Base-by-base conservation (phyloP, 768 basidiomycete genomes). In the Dioszegia aurantiaca region DNA sequence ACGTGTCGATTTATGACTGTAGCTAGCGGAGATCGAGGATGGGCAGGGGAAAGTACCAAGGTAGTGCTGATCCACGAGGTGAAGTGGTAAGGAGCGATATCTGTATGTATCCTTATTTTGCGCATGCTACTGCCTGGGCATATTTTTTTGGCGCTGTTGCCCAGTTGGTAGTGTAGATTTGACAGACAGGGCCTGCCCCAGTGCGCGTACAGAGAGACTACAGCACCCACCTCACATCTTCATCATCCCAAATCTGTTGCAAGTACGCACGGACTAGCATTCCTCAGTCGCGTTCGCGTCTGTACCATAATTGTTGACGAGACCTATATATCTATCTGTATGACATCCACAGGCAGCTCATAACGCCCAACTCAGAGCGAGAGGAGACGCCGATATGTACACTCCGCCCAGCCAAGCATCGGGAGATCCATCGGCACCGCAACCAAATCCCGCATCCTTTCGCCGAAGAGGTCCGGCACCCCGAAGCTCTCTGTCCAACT, bases 21-120 rank as follows among this genome's bases (percentile, higher is more conserved):
- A 69, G 88, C 90, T 16, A 92, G 90, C 65, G 92, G 93, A 48
- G 91, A 91, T 74, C 84, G 93, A 59, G 93, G 91, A 57, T 93
- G 90, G 89, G 86, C 88, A 68, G 92, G 91, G 28, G 90, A 92
- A 62, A 87, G 87, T 31, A 93, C 92, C 9, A 82, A 83, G 64
- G 92, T 90, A 14, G 87, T 95, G 11, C 86, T 94, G 73, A 85
- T 95, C 39, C 90, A 94, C 76, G 90, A 93, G 71, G 85, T 95
- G 74, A 89, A 85, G 65, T 73, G 64, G 61, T 65, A 41, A 27
- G 54, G 39, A 19, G 9, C 4, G 28, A 36, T 27, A 6, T 33
- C 30, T 33, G 6, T 6, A 6, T 6, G 33, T 33, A 14, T 33
- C 6, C 6, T 33, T 14, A 33, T 33, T 33, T 14, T 33, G n/a